phyloP scores from a whole-genome alignment of 2,329 filamentous ascomycete species.

The Dryadomyces quercus-mongolicae region DNA sequence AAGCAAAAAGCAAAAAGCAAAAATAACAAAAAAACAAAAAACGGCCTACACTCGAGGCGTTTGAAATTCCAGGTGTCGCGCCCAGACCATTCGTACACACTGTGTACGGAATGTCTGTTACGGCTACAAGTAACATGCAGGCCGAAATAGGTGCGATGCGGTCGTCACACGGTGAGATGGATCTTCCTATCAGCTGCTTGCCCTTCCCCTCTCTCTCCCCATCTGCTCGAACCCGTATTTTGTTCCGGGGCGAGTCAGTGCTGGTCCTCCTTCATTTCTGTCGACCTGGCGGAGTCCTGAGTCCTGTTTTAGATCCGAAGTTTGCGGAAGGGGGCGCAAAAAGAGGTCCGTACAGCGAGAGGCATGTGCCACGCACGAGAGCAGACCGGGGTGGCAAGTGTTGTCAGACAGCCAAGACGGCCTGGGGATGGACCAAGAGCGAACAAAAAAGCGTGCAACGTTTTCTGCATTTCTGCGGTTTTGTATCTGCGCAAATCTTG shows the following conservation, averaged over 20 bases:
- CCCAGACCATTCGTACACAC: not conserved
- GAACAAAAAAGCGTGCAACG: not conserved
- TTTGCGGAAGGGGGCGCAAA: too few species aligned
- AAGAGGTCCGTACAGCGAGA: not conserved
- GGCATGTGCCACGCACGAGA: not conserved
- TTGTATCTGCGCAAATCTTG: too few species aligned
- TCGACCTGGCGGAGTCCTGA: too few species aligned
- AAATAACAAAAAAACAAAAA: not conserved
- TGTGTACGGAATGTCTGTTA: not conserved
- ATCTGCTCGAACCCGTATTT: too few species aligned
- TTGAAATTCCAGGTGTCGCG: not conserved
- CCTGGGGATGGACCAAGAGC: not conserved
- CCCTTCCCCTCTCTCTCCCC: too few species aligned
- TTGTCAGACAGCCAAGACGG: not conserved
- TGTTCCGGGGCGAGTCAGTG: too few species aligned
- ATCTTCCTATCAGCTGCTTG: too few species aligned
- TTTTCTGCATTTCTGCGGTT: not conserved
- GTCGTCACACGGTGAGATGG: too few species aligned
- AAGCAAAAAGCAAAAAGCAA: not conserved
- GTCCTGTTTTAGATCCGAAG: too few species aligned
- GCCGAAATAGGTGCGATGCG: too few species aligned
- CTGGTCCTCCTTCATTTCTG: too few species aligned
- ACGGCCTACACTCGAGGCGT: not conserved
- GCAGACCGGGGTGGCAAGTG: not conserved
- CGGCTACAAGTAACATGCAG: too few species aligned